Evolutionary conservation across 306 rosid genomes (phyloP), one percentile per base, ranked within the genome.

Genomic region (Vigna unguiculata): DNA sequence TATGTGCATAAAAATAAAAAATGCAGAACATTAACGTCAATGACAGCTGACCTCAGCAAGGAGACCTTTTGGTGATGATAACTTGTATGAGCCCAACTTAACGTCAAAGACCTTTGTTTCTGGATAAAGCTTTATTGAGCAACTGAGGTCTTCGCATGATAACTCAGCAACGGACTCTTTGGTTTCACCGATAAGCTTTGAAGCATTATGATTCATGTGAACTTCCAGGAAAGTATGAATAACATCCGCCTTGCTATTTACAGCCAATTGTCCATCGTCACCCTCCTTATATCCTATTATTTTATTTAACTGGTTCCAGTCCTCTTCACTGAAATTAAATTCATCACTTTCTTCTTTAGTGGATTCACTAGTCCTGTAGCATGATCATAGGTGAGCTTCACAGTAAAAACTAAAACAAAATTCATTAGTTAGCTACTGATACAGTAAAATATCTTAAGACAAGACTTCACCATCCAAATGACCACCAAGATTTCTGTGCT

Each of bases 231-330:
- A 90, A 83, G 96, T 95, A 63, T 90, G 87, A 78, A 95, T 87
- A 78, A 86, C 85, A 82, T 95, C 99, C 9, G 30, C 87, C 87
- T 85, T 90, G 72, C 78, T 81, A 68, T 77, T 73, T 69, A 81
- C 72, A 79, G 66, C 81, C 22, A 87, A 83, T 77, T 82, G 88
- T 64, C 51, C 75, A 64, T 88, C 95, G 45, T 87, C 96, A 21
- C 86, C 88, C 85, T 92, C 99, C 90, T 86, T 95, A 63, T 95
- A 92, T 79, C 99, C 99, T n/a, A 95, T 95, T 83, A 95, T 85
- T 85, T 83, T 79, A 86, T 92, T 95, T 78, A 95, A 80, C 67
- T 59, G 96, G 69, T 90, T 86, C 99, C 92, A 92, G 75, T 95
- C 99, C 84, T 95, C 97, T 69, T 90, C 93, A 8, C 87, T 81